Evolutionary conservation across 768 basidiomycete genomes (phyloP), one percentile per base, ranked within the genome.

Genomic region (Tremella fuciformis): DNA sequence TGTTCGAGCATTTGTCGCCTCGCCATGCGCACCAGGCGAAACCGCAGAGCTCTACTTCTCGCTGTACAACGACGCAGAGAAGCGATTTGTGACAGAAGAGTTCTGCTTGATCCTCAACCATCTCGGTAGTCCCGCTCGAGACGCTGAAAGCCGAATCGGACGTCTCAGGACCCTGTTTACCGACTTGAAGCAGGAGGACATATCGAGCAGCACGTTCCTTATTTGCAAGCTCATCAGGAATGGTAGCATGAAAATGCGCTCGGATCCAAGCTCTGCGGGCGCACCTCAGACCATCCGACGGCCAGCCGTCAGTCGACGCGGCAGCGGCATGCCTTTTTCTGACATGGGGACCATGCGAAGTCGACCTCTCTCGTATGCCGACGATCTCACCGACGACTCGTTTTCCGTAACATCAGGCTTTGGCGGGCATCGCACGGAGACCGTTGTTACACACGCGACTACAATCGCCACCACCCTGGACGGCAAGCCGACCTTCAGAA

Each of bases 21-120:
- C 87, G 6, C 87, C 87, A 1, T 97, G 93, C 76, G 81, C 86
- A 0, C 87, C 93, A 0, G 92, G 91, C 9, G 94, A 98, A 77
- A 89, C 88, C 0, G 89, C 87, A 13, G 94, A 98, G 72, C 84
- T 98, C 2, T 90, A 86, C 72, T 96, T 98, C 79, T 92, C 91
- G 11, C 81, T 98, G 7, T 98, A 88, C 82, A 88, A 87, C 77
- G 87, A 88, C 71, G 82, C 83, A 51, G 88, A 88, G 51, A 67
- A 67, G 13, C 86, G 88, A 50, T 97, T 93, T 75, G 83, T 98
- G 41, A 92, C 91, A 0, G 94, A 98, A 76, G 94, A 98, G 11
- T 94, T 87, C 67, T 92, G 88, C 69, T 86, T 85, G 9, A 80
- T 94, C 42, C 82, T 97, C 11, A 93, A 94, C 75, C 89, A 93